Conservation (phyloP, 2,329 filamentous ascomycete genomes). For the Sclerotinia subarctica region DNA sequence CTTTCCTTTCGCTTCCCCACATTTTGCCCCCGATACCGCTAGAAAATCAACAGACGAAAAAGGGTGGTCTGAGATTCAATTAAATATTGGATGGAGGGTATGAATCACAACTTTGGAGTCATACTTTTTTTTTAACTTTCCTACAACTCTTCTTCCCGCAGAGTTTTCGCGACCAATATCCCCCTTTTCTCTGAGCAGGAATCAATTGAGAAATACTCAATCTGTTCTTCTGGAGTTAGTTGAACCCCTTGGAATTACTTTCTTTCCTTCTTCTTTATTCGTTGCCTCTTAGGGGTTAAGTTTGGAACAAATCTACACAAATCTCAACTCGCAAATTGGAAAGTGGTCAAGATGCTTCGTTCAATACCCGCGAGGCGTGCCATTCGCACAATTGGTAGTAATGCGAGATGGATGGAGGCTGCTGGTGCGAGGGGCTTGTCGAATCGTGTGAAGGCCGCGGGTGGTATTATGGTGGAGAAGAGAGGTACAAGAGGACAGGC, state of each 20-base stretch:
- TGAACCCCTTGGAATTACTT: slow-evolving; percentile 13
- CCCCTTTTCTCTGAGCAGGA: slow-evolving; percentile 9
- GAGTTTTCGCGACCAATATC: neutral
- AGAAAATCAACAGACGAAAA: slow-evolving; percentile 13
- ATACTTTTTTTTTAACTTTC: slow-evolving; percentile 6
- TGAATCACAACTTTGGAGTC: slow-evolving; percentile 8
- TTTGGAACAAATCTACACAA: neutral
- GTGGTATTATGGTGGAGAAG: slow-evolving; percentile 33
- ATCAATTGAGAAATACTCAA: slow-evolving; percentile 16
- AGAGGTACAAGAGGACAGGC: slow-evolving; percentile 46
- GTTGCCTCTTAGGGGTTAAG: neutral
- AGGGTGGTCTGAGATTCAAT: neutral
- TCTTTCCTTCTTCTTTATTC: slow-evolving; percentile 10
- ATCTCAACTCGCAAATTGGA: neutral
- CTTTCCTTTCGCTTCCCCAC: slow-evolving; percentile 15
- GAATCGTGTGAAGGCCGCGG: slow-evolving; percentile 41
- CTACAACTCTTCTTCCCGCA: neutral
- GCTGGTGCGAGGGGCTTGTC: slow-evolving; percentile 17
- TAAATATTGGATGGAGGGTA: neutral
- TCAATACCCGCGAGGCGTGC: slow-evolving; percentile 48
- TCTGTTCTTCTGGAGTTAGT: slow-evolving; percentile 14
- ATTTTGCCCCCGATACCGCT: slow-evolving; percentile 23
- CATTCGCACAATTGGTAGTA: slow-evolving; percentile 44
- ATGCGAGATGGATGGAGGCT: slow-evolving; percentile 27
- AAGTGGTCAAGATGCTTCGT: slow-evolving; percentile 45